Evolutionary conservation across 148 eudicot species (phyloP), one percentile per base, ranked within the genome.

Genomic region (Rhododendron henanense): DNA sequence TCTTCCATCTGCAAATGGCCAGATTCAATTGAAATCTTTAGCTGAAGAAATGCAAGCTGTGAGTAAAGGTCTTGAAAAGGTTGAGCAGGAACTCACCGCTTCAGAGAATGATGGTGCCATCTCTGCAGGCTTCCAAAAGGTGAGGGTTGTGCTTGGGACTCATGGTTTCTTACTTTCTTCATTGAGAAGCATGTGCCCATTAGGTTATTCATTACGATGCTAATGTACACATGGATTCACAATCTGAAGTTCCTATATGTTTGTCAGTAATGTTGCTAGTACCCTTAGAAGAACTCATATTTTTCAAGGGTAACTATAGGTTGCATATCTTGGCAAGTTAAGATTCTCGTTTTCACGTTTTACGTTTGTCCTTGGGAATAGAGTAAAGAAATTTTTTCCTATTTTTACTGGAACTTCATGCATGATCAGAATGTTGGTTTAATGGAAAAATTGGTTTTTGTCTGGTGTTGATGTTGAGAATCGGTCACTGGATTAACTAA

Each of bases 11-110:
- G 25, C 88, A 7, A 83, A 78, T 84, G 41, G 69, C 31, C 77
- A 97, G 99, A 94, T 97, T 83, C 99, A 97, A 93, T 88, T 97
- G 90, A 97, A 95, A 90, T 84, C 94, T 61, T 91, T 97, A 88
- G 99, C 99, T 88, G 99, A 97, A 92, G 99, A 97, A 93, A 97
- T 97, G 99, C 99, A 97, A 95, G 99, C 98, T 55, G 98, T 97
- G 89, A 95, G 95, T 89, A 97, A 94, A 93, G 99, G 99, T 87
- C 98, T 97, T 86, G 99, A 97, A 88, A 97, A 97, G 91, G 98
- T 97, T 86, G 99, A 95, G 91, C 98, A 92, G 91, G 99, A 97
- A 92, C 96, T 97, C 81, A 90, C 96, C 88, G 98, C 96, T 77
- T 92, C 98, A 86, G 98, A 93, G 85, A 93, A 92, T 87, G 99